Base-by-base conservation (phyloP, 352 stramenopile species). In the Phytophthora sojae region DNA sequence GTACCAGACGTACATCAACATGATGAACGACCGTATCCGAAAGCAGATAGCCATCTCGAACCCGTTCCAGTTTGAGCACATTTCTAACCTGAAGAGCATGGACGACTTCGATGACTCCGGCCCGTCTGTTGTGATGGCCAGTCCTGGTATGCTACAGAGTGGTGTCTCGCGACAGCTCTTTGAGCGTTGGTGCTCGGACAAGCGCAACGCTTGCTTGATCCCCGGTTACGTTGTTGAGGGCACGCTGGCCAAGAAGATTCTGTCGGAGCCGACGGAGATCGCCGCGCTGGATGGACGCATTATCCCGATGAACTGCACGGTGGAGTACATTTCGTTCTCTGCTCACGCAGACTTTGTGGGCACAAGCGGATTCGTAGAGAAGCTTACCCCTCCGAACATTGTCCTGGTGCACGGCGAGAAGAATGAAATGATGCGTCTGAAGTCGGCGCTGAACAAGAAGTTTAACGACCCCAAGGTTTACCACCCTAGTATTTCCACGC, bases 1-100 rank as follows among this genome's bases (percentile, higher is more conserved):
- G 21, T 99, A 99, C 88, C 96, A 99, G 77, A 99, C 97, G 17
- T 99, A 99, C 81, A 98, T 99, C 61, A 99, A 99, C 77, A 99
- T 99, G 97, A 99, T 99, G 98, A 99, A 99, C 83, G 91, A 97
- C 7, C 90, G 98, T 62, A 99, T 97, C 51, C 89, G 91, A 53
- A 97, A 97, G 73, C 97, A 99, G 79, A 99, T 99, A 82, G 97
- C 98, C 57, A 94, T 99, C 44, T 96, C 89, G 50, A 99, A 99
- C 80, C 98, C 98, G 21, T 99, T 99, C 77, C 88, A 96, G 47
- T 99, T 99, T 72, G 82, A 97, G 35, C 92, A 98, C 75, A 99
- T 99, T 69, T 97, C 94, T 44, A 99, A 99, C 74, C 77, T 99
- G 14, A 98, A 98, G 80, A 96, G 85, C 23, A 96, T 99, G 78